These are phyloP conservation scores for Phlebiopsis gigantea DNA, from an alignment of 768 basidiomycete genomes.

Conservation along the genomic window DNA sequence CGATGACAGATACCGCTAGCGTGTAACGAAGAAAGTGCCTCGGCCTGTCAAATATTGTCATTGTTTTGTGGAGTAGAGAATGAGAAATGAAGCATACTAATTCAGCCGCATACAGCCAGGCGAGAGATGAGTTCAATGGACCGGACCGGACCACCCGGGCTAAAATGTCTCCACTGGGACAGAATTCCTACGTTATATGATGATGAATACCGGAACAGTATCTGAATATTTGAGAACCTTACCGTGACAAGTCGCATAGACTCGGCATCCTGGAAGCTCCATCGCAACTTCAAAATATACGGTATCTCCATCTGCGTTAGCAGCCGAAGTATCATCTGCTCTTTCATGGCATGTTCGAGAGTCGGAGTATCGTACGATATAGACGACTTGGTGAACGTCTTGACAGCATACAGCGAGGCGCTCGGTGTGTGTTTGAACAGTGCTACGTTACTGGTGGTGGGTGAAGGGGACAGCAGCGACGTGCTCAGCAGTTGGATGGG, in stretches of 20 bases:
- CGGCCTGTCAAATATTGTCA: slow-evolving; percentile 20
- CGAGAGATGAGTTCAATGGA: slow-evolving; percentile 29
- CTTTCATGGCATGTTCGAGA: slow-evolving; percentile 16
- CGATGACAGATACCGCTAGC: slow-evolving; percentile 42
- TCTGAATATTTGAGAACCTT: slow-evolving; percentile 5
- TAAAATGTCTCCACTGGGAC: slow-evolving; percentile 27
- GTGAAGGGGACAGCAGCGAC: not conserved
- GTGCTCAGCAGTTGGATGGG: not conserved
- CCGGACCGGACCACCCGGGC: slow-evolving; percentile 28
- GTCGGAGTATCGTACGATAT: slow-evolving; percentile 11
- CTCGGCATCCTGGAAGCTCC: slow-evolving; percentile 37
- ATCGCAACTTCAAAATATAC: slow-evolving; percentile 35
- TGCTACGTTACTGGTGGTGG: not conserved
- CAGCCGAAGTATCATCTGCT: slow-evolving; percentile 32
- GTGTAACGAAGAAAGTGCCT: slow-evolving; percentile 42
- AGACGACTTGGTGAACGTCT: slow-evolving; percentile 7
- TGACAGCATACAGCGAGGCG: slow-evolving; percentile 7
- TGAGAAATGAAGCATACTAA: slow-evolving; percentile 31
- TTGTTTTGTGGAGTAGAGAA: not conserved
- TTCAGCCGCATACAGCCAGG: slow-evolving; percentile 43
- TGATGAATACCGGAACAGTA: not conserved
- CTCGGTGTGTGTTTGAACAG: not conserved
- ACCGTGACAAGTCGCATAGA: slow-evolving; percentile 38
- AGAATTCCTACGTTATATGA: slow-evolving; percentile 26
- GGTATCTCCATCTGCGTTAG: slow-evolving; percentile 30